These are phyloP conservation scores for Fusarium sambucinum DNA, from an alignment of 2,329 filamentous ascomycete genomes.

Conservation along the genomic window DNA sequence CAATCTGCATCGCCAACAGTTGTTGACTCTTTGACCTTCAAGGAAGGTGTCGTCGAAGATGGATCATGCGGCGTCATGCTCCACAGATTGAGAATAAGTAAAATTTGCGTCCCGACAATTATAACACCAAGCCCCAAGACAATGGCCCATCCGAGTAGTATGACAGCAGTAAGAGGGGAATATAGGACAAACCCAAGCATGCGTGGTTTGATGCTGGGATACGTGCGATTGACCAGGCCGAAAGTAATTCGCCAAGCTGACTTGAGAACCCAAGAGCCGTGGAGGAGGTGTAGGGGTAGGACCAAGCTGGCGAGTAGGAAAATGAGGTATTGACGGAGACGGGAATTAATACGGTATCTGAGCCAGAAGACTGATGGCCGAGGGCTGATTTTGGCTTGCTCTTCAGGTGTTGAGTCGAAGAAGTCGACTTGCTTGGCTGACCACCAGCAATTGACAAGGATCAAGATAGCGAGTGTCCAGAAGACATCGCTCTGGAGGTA, in stretches of 20 bases:
- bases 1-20: neutral
- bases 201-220: conserved; percentile 15
- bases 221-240: conserved; percentile 16
- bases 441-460: conserved; percentile 29
- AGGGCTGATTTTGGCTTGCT: neutral
- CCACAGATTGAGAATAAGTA: conserved; percentile 8
- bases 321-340: neutral
- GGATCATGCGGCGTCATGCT: neutral
- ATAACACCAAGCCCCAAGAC: neutral
- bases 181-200: conserved; percentile 20
- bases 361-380: neutral
- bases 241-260: conserved; percentile 24
- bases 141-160: neutral
- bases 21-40: neutral
- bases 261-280: conserved; percentile 27
- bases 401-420: neutral
- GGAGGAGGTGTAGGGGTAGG: conserved; percentile 16
- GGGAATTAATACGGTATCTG: conserved; percentile 20
- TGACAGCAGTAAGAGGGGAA: neutral
- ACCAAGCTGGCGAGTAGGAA: neutral
- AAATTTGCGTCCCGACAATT: neutral
- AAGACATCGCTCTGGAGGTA: conserved; percentile 31
- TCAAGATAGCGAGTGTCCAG: conserved; percentile 24
- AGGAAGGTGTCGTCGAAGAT: neutral
- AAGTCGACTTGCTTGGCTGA: conserved; percentile 8